These are phyloP conservation scores for Prunus padus DNA, from an alignment of 306 rosid species.

Conservation along the genomic window DNA sequence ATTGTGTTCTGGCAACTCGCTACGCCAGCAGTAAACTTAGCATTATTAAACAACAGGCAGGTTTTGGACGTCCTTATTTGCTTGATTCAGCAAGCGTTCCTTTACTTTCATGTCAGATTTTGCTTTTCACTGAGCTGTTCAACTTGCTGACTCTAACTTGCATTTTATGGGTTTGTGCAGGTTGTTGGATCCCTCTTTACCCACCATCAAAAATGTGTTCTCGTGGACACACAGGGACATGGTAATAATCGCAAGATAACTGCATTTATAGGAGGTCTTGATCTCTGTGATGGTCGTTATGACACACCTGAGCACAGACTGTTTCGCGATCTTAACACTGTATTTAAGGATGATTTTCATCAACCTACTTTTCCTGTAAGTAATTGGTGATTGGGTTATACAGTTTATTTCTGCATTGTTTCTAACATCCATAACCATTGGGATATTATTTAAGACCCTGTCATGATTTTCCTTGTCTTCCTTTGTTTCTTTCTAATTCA, in stretches of 20 bases:
- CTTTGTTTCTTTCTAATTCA: background rate
- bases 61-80: conserved; percentile 11
- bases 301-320: conserved; percentile 95
- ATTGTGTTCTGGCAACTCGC: conserved; percentile 79
- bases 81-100: background rate
- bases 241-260: conserved; percentile 84
- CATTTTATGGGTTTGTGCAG: conserved; percentile 44
- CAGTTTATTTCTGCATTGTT: background rate
- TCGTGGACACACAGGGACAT: conserved; percentile 77
- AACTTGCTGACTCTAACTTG: conserved; percentile 23
- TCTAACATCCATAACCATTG: background rate
- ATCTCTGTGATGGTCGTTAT: conserved; percentile 95
- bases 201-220: conserved; percentile 94
- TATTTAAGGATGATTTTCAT: conserved; percentile 66
- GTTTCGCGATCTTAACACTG: conserved; percentile 62
- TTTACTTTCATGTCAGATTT: background rate
- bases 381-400: conserved; percentile 13
- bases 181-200: conserved; percentile 85
- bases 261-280: conserved; percentile 90
- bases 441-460: background rate
- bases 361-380: conserved; percentile 87
- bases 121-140: conserved; percentile 18
- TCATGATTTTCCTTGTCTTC: background rate
- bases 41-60: conserved; percentile 69
- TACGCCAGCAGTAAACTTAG: conserved; percentile 77